A percentile compares a stretch with the other conserved stretches of the same genome.
Conservation (phyloP, 1,284 basidiomycete genomes). For the Leccinum insolens region DNA sequence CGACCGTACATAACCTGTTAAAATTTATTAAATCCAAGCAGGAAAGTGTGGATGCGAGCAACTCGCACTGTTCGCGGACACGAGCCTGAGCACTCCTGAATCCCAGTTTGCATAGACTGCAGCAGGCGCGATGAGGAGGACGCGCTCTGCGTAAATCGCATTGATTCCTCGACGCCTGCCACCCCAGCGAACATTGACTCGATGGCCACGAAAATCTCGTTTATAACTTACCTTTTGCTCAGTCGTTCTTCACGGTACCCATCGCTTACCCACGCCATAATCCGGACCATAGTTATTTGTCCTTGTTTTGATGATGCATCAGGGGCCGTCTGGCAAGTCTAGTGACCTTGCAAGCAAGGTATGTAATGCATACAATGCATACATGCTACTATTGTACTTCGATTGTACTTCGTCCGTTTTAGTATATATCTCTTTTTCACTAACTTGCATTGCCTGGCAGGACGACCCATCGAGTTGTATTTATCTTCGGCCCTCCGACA, state of each 20-base stretch:
- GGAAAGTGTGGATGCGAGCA: constrained; percentile 51
- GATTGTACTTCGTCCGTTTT: too few species aligned
- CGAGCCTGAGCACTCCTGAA: constrained; percentile 55
- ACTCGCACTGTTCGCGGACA: constrained; percentile 48
- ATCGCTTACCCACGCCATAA: too few species aligned
- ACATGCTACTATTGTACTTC: too few species aligned
- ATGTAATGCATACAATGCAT: too few species aligned
- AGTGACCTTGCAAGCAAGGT: too few species aligned
- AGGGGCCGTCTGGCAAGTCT: too few species aligned
- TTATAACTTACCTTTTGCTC: too few species aligned
- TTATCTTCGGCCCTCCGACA: too few species aligned
- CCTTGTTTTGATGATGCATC: too few species aligned
- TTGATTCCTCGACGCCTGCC: constrained; percentile 10
- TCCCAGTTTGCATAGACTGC: constrained; percentile 60
- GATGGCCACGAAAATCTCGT: constrained; percentile 28
- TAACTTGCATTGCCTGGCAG: neutral
- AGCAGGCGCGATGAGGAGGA: constrained; percentile 62
- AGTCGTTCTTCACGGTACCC: too few species aligned
- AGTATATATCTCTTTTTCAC: neutral
- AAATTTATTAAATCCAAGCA: constrained; percentile 39
- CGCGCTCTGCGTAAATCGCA: constrained; percentile 30
- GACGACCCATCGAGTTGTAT: neutral
- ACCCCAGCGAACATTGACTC: constrained; percentile 38
- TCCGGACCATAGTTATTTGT: too few species aligned
- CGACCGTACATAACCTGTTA: neutral